Evolutionary conservation across 2,329 filamentous ascomycete genomes (phyloP), one percentile per base, ranked within the genome.

Genomic region (Ascochyta rabiei): DNA sequence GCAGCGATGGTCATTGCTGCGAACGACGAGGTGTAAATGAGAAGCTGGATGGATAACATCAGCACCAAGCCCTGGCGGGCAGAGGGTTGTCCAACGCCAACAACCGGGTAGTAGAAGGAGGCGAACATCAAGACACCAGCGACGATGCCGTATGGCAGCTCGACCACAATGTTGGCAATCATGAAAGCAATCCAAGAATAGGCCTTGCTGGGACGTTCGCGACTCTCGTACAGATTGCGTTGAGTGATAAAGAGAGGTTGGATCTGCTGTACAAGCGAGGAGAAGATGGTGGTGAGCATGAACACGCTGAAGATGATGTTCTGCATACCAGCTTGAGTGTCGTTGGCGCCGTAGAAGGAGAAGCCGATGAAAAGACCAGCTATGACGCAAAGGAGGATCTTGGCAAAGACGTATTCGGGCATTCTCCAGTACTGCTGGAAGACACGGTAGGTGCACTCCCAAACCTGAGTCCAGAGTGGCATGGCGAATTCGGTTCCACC

Each of bases 101-200:
- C 63, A 12, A 79, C 72, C 0, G 77, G 74, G 56, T 89, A 91
- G 79, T 90, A 90, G 79, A 87, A 89, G 66, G 80, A 83, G 1
- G 82, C 81, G 64, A 80, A 91, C 59, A 86, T 82, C 10, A 91
- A 68, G 19, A 90, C 74, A 12, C 82, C 86, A 1, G 85, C 83
- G 9, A 90, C 50, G 31, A 86, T 79, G 47, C 85, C 81, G 75
- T 82, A 92, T 0, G 88, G 88, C 1, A 91, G 79, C 70, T 93
- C 89, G 43, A 89, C 88, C 2, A 89, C 48, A 48, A 91, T 84
- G 68, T 90, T 90, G 67, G 87, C 84, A 3, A 88, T 75, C 71
- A 92, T 82, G 74, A 92, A 91, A 0, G 83, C 86, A 61, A 85
- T 81, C 89, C 89, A 92, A 0, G 86, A 89, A 76, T 92, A 93